phyloP scores from a whole-genome alignment of 2,329 filamentous ascomycete genomes.

The Arthrobotrys pseudoclavata region DNA sequence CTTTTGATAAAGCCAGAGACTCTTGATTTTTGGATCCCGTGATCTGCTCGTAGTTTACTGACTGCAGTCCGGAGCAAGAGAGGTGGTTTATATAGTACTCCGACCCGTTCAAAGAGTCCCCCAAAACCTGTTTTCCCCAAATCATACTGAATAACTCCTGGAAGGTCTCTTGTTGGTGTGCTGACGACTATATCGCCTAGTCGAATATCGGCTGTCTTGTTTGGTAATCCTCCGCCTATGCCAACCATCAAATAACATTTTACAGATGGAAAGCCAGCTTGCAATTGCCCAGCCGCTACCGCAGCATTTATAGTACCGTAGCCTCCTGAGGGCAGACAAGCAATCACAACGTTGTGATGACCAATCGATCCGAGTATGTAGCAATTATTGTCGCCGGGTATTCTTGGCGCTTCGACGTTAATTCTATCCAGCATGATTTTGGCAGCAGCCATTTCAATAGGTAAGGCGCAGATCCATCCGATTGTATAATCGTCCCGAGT shows the following conservation, averaged over 20 bases:
- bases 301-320: constrained; percentile 19
- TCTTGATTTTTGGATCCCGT: background rate
- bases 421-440: constrained; percentile 28
- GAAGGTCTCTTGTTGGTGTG: background rate
- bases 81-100: constrained; percentile 26
- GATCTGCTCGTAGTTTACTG: background rate
- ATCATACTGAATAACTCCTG: constrained; percentile 32
- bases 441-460: constrained; percentile 26
- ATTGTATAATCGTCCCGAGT: constrained; percentile 10
- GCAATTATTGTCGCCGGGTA: constrained; percentile 23
- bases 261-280: constrained; percentile 18
- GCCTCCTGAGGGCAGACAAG: constrained; percentile 8
- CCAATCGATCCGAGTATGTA: constrained; percentile 32
- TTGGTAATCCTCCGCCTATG: constrained; percentile 34
- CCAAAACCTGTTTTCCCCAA: constrained; percentile 23
- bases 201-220: constrained; percentile 10
- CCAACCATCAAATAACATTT: constrained; percentile 38
- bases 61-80: constrained; percentile 2
- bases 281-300: constrained; percentile 5
- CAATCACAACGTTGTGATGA: constrained; percentile 31
- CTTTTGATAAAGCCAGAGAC: background rate
- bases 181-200: constrained; percentile 43
- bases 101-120: constrained; percentile 2
- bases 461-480: constrained; percentile 40
- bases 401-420: constrained; percentile 6